phyloP scores from a whole-genome alignment of 2,329 filamentous ascomycete genomes.

The Cercospora zeina region DNA sequence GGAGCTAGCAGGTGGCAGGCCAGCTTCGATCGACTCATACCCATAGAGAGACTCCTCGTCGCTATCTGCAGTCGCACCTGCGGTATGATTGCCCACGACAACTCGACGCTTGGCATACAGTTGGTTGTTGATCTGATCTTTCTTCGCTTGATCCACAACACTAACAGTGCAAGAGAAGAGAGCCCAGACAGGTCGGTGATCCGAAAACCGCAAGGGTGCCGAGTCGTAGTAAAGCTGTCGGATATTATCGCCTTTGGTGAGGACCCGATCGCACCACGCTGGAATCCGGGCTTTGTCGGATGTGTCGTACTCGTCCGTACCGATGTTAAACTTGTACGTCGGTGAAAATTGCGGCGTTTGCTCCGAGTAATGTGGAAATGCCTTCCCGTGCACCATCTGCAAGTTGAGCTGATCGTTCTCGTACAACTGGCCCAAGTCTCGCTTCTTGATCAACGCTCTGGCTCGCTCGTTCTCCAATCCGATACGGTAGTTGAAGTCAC shows the following conservation, averaged over 20 bases:
- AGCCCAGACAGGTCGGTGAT: constrained; percentile 93
- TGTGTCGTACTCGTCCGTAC: constrained; percentile 84
- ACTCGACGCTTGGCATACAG: constrained; percentile 69
- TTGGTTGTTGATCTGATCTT: constrained; percentile 69
- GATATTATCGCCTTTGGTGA: constrained; percentile 81
- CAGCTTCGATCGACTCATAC: constrained; percentile 80
- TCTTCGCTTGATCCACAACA: constrained; percentile 72
- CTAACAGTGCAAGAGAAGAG: constrained; percentile 81
- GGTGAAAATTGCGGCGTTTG: constrained; percentile 83
- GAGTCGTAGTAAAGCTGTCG: constrained; percentile 80
- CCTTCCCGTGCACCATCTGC: constrained; percentile 89
- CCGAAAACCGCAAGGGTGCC: constrained; percentile 83
- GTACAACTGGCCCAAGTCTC: constrained; percentile 76
- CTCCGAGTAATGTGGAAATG: constrained; percentile 91
- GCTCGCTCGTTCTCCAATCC: constrained; percentile 78
- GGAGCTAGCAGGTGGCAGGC: constrained; percentile 64
- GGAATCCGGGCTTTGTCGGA: constrained; percentile 95
- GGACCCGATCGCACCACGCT: constrained; percentile 92
- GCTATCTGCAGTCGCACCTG: constrained; percentile 61
- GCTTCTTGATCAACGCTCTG: constrained; percentile 68
- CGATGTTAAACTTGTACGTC: constrained; percentile 94
- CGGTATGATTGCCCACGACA: constrained; percentile 65
- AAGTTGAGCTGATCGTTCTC: constrained; percentile 94
- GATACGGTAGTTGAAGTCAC: constrained; percentile 98
- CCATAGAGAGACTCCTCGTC: constrained; percentile 78